Percentiles rank a stretch among this genome's conserved stretches.
Conservation (phyloP, 2,329 filamentous ascomycete genomes). For the Alternaria consortialis region DNA sequence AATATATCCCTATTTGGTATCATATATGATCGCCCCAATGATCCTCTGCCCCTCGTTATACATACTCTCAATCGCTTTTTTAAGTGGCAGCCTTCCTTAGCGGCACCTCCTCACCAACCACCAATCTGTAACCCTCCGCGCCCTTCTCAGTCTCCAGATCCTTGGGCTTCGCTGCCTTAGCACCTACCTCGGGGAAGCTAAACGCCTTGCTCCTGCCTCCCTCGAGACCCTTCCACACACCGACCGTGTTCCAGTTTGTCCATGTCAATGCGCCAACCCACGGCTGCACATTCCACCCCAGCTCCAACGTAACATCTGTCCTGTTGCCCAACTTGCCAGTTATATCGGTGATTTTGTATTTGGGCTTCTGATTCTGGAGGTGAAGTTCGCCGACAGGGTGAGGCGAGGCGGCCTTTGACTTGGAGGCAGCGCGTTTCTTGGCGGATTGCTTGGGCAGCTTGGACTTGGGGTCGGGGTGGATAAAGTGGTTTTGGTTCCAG, state of each 20-base stretch:
- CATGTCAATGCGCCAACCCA: conserved; percentile 92
- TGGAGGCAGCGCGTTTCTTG: conserved; percentile 25
- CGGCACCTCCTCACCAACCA: conserved; percentile 47
- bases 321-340: conserved; percentile 78
- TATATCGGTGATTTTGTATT: conserved; percentile 97
- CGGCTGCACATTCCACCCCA: conserved; percentile 97
- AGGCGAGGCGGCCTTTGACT: conserved; percentile 23
- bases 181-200: conserved; percentile 71
- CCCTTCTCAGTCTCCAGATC: conserved; percentile 60
- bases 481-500: conserved; percentile 60
- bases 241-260: conserved; percentile 63
- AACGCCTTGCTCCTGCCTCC: conserved; percentile 73
- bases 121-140: conserved; percentile 57
- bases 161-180: conserved; percentile 65
- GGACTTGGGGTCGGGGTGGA: conserved; percentile 67
- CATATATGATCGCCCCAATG: background rate
- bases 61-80: background rate
- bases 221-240: conserved; percentile 70
- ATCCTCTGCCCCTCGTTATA: background rate
- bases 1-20: background rate
- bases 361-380: conserved; percentile 85
- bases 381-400: conserved; percentile 72
- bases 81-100: conserved; percentile 25
- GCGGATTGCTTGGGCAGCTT: conserved; percentile 51
- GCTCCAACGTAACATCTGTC: conserved; percentile 76